Conservation (phyloP, 108 stramenopile genomes). For the Cyclotella kingstonii region DNA sequence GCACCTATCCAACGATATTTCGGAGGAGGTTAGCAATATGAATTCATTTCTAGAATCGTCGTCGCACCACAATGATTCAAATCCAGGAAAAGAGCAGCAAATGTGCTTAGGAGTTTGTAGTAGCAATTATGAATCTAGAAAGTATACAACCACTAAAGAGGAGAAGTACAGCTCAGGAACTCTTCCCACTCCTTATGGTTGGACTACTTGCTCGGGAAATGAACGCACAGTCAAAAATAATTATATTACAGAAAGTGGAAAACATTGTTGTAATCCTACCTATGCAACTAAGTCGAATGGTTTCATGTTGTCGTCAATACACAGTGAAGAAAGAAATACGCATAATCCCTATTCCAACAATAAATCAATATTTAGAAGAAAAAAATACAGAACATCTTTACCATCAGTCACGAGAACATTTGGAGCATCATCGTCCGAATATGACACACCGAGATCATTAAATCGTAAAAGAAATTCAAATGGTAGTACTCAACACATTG, state of each 20-base stretch:
- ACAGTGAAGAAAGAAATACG: not conserved
- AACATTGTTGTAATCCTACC: constrained; percentile 2
- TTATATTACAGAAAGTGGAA: not conserved
- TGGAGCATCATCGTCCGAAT: not conserved
- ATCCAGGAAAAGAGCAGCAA: not conserved
- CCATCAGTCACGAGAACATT: not conserved
- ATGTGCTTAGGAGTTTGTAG: not conserved
- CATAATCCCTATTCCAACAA: constrained; percentile 11
- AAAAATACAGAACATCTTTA: not conserved
- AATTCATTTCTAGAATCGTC: too few relatives aligned
- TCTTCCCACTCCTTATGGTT: constrained; percentile 25
- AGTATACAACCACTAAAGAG: not conserved
- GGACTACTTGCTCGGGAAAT: too few relatives aligned
- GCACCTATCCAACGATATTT: too few relatives aligned
- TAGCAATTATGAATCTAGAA: not conserved
- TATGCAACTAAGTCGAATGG: constrained; percentile 28
- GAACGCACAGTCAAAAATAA: too few relatives aligned
- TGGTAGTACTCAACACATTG: constrained; percentile 47
- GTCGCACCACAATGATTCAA: too few relatives aligned
- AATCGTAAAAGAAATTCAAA: constrained; percentile 3
- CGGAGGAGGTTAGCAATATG: too few relatives aligned
- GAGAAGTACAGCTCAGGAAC: not conserved
- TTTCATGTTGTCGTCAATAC: constrained; percentile 32
- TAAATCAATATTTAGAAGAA: not conserved
- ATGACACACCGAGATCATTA: not conserved